Conservation (phyloP, 306 rosid genomes). For the Morella rubra region DNA sequence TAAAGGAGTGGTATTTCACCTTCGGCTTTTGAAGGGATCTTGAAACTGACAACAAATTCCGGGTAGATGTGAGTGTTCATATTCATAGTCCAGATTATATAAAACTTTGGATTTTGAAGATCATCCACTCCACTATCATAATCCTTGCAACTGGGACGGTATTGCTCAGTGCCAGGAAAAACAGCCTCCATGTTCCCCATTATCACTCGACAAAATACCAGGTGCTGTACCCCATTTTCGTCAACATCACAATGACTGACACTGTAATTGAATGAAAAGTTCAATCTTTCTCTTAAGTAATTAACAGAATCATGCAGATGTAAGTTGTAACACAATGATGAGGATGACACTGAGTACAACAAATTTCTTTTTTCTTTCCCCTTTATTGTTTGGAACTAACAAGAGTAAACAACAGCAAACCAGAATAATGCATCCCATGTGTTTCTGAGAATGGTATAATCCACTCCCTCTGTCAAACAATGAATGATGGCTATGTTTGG, state of each 20-base stretch:
- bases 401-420: neutral
- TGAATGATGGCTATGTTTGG: neutral
- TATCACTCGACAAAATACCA: slow-evolving; percentile 79
- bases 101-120: slow-evolving; percentile 57
- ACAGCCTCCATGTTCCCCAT: slow-evolving; percentile 78
- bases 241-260: slow-evolving; percentile 76
- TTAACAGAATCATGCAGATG: slow-evolving; percentile 16
- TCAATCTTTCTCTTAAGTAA: slow-evolving; percentile 33
- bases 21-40: slow-evolving; percentile 49
- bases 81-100: slow-evolving; percentile 76
- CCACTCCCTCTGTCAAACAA: neutral
- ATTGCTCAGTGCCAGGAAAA: slow-evolving; percentile 59
- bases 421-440: neutral
- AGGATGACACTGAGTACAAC: neutral
- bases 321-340: neutral
- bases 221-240: slow-evolving; percentile 67
- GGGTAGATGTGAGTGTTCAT: slow-evolving; percentile 79
- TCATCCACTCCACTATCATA: slow-evolving; percentile 91
- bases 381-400: neutral
- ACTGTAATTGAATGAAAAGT: slow-evolving; percentile 53
- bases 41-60: slow-evolving; percentile 79
- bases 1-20: slow-evolving; percentile 54
- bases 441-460: neutral
- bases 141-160: slow-evolving; percentile 63
- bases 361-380: neutral